A percentile compares a stretch with the other conserved stretches of the same genome.
Evolutionary conservation across 106 monocot species (phyloP).

Genomic region (Vanilla planifolia): DNA sequence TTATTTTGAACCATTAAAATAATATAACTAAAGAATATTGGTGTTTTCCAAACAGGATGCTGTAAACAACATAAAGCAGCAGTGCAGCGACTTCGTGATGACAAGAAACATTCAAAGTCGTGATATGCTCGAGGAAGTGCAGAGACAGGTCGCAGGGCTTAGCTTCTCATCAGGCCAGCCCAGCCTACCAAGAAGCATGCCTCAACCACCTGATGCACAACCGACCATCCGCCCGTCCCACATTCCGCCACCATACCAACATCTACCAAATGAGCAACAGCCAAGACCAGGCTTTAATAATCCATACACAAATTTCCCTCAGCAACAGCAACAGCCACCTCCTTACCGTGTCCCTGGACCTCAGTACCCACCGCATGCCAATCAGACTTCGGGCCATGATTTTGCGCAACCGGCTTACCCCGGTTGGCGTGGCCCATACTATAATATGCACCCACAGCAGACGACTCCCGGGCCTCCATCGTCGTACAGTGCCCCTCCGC

Average conservation of each 20-base stretch:
- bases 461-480: slow-evolving; percentile 35
- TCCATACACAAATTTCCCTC: slow-evolving; percentile 39
- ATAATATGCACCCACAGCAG: slow-evolving; percentile 39
- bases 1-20: too few relatives aligned
- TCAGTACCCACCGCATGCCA: slow-evolving; percentile 39
- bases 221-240: slow-evolving; percentile 12
- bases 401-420: slow-evolving; percentile 77
- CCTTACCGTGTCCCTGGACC: slow-evolving; percentile 19
- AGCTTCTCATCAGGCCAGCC: slow-evolving; percentile 51
- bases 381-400: slow-evolving; percentile 35
- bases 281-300: slow-evolving; percentile 47
- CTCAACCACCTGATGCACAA: slow-evolving; percentile 28
- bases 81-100: slow-evolving; percentile 91
- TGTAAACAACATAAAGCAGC: slow-evolving; percentile 85
- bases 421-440: slow-evolving; percentile 75
- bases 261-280: slow-evolving; percentile 34
- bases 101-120: slow-evolving; percentile 82
- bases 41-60: slow-evolving; percentile 70
- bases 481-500: slow-evolving; percentile 40
- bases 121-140: slow-evolving; percentile 88
- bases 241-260: slow-evolving; percentile 22
- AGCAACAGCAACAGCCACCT: slow-evolving; percentile 22
- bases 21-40: too few relatives aligned
- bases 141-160: slow-evolving; percentile 74
- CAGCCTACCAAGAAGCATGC: slow-evolving; percentile 12